A percentile compares a stretch with the other conserved stretches of the same genome.
These are phyloP conservation scores for Pseudomicrostroma phylloplanum DNA, from an alignment of 1,284 basidiomycete species.

Conservation along the genomic window DNA sequence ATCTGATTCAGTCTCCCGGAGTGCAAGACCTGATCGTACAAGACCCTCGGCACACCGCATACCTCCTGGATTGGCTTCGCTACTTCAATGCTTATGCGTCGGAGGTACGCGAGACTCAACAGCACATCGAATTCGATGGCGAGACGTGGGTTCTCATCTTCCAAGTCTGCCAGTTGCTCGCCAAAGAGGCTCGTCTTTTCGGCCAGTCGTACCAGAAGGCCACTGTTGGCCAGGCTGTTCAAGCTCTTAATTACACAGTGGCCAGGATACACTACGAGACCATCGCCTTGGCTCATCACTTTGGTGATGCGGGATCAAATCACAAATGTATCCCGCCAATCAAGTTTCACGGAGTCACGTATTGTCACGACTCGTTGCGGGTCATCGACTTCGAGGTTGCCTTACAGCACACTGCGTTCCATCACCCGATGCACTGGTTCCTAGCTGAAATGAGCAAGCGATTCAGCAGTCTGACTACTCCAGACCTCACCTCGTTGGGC, in stretches of 20 bases:
- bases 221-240: conserved; percentile 60
- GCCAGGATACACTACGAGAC: not conserved
- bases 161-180: conserved; percentile 44
- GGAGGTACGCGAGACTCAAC: conserved; percentile 33
- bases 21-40: conserved; percentile 40
- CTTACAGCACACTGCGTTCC: conserved; percentile 62
- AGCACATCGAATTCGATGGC: conserved; percentile 48
- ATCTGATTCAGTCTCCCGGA: conserved; percentile 39
- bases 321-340: conserved; percentile 62
- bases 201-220: conserved; percentile 52
- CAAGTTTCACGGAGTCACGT: conserved; percentile 50
- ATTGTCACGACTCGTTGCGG: conserved; percentile 59
- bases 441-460: conserved; percentile 79
- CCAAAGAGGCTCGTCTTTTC: conserved; percentile 38
- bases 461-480: conserved; percentile 8
- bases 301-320: not conserved
- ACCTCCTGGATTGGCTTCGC: conserved; percentile 38
- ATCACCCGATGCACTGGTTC: conserved; percentile 88
- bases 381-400: conserved; percentile 57
- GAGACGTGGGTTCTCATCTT: conserved; percentile 49
- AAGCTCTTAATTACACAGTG: conserved; percentile 65
- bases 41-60: conserved; percentile 19
- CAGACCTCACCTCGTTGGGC: conserved; percentile 7
- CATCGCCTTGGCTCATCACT: not conserved
- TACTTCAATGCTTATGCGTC: conserved; percentile 45